Conservation (phyloP, 345 rosid species). For the Eucalyptus polyanthemos region DNA sequence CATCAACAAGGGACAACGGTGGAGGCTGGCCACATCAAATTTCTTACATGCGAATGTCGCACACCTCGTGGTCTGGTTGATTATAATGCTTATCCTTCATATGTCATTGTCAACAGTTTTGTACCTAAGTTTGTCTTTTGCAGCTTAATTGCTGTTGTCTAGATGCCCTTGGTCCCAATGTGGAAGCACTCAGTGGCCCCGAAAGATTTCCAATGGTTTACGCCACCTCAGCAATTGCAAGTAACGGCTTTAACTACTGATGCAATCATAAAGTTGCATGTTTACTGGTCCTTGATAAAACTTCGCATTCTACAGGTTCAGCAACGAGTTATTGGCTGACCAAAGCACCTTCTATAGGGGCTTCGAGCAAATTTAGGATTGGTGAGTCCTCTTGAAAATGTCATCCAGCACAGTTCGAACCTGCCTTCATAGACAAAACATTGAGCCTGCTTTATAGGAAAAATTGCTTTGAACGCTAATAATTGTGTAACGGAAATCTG, state of each 20-base stretch:
- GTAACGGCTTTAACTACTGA: constrained; percentile 28
- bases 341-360: constrained; percentile 76
- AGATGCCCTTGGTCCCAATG: constrained; percentile 72
- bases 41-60: constrained; percentile 66
- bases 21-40: constrained; percentile 84
- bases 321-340: constrained; percentile 57
- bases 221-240: constrained; percentile 66
- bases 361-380: constrained; percentile 91
- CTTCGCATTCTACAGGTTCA: constrained; percentile 54
- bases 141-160: constrained; percentile 81
- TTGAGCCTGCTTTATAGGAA: background rate
- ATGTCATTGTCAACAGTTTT: background rate
- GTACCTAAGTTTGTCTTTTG: background rate
- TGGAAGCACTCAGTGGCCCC: constrained; percentile 62
- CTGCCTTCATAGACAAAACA: background rate
- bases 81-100: background rate
- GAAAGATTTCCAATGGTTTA: constrained; percentile 69
- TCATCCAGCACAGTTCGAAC: background rate
- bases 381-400: constrained; percentile 23
- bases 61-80: constrained; percentile 68
- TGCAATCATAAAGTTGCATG: background rate
- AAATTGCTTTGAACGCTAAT: background rate
- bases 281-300: background rate
- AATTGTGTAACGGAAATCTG: background rate
- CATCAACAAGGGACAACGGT: constrained; percentile 70